Evolutionary conservation across 2,329 filamentous ascomycete species (phyloP).

Genomic region (Ophiosphaerella narmari): DNA sequence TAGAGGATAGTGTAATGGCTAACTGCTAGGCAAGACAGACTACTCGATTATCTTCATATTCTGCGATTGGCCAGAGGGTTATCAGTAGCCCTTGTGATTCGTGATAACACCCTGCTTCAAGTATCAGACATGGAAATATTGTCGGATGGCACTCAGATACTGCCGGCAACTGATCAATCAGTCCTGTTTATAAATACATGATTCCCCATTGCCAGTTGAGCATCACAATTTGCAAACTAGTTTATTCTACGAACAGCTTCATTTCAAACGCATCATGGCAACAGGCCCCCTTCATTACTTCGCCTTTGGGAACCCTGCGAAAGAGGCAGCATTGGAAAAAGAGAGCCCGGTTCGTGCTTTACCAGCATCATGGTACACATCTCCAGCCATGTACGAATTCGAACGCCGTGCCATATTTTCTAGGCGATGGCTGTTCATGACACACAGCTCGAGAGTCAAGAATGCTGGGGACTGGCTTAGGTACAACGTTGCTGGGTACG

Average conservation of each 20-base stretch:
- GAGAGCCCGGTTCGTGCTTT: conserved; percentile 38
- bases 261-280: neutral
- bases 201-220: no score
- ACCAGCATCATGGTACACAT: conserved; percentile 53
- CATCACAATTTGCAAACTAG: neutral
- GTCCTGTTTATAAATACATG: no score
- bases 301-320: conserved; percentile 12
- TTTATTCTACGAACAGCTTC: neutral
- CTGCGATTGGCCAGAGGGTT: neutral
- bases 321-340: conserved; percentile 2
- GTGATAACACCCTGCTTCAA: neutral
- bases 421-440: conserved; percentile 45
- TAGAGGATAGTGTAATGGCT: neutral
- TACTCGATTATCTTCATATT: neutral
- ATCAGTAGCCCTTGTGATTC: neutral
- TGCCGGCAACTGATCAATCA: neutral
- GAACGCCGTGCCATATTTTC: conserved; percentile 54
- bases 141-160: neutral
- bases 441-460: conserved; percentile 33
- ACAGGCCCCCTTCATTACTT: conserved; percentile 21
- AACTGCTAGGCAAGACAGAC: neutral
- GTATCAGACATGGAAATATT: neutral
- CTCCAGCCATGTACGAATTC: conserved; percentile 51
- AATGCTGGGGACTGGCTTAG: conserved; percentile 25
- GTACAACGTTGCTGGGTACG: conserved; percentile 28